Evolutionary conservation across 2,329 filamentous ascomycete genomes (phyloP).

Genomic region (Colletotrichum theobromicola): DNA sequence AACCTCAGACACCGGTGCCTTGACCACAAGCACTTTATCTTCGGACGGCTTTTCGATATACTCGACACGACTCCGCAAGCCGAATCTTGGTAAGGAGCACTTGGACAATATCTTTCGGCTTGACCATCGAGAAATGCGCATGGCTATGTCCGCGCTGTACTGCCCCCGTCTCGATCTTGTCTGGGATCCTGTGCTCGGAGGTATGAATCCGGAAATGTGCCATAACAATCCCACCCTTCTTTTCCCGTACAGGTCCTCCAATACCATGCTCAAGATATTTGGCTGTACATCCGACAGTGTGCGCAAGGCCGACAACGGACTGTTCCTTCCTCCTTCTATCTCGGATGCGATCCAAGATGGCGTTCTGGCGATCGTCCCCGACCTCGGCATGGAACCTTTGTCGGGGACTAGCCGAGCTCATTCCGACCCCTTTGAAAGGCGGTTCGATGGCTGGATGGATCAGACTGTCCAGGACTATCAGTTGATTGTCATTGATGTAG

Average conservation of each 20-base stretch:
- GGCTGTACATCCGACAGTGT: not conserved
- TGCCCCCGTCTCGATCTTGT: not conserved
- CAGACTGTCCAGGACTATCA: not conserved
- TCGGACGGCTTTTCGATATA: not conserved
- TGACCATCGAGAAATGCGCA: not conserved
- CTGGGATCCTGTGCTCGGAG: not conserved
- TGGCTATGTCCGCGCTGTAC: not conserved
- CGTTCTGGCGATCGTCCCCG: not conserved
- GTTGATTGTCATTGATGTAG: not conserved
- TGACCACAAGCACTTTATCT: not conserved
- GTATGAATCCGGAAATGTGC: not conserved
- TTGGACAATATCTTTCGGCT: not conserved
- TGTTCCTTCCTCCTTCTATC: not conserved
- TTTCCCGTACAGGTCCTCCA: not conserved
- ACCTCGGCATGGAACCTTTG: not conserved
- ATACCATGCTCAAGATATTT: not conserved
- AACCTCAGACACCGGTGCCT: not conserved
- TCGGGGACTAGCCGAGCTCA: not conserved
- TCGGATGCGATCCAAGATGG: not conserved
- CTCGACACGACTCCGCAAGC: not conserved
- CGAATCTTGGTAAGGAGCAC: not conserved
- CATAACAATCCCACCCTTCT: not conserved
- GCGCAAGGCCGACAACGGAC: not conserved
- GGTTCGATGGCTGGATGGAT: not conserved
- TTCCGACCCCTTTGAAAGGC: not conserved